These are phyloP conservation scores for Penicillium arizonense DNA, from an alignment of 495 filamentous ascomycete genomes.

Conservation along the genomic window DNA sequence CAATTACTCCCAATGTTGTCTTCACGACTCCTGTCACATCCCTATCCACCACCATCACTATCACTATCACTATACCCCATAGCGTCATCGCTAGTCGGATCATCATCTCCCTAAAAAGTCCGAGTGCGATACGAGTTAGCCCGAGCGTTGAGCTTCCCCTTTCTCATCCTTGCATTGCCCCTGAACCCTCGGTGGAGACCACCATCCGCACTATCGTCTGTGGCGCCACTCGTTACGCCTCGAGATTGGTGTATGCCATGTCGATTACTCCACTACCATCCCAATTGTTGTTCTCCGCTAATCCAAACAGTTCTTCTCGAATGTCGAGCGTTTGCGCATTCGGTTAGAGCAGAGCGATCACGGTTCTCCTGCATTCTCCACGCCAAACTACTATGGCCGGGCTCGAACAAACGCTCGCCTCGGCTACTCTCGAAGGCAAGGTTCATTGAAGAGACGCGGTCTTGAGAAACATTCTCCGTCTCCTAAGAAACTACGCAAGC, in stretches of 20 bases:
- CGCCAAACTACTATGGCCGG: slow-evolving; percentile 19
- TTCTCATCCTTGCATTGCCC: slow-evolving; percentile 6
- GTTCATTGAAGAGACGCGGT: slow-evolving; percentile 10
- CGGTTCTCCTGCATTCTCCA: slow-evolving; percentile 15
- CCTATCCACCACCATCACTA: not conserved
- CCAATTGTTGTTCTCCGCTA: slow-evolving; percentile 12
- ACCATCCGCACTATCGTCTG: slow-evolving; percentile 28
- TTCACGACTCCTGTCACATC: no score
- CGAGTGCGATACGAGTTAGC: not conserved
- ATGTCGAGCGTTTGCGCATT: slow-evolving; percentile 36
- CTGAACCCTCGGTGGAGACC: slow-evolving; percentile 21
- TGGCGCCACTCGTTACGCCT: slow-evolving; percentile 14
- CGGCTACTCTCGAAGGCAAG: slow-evolving; percentile 8
- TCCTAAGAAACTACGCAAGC: slow-evolving; percentile 31
- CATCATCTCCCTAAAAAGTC: not conserved
- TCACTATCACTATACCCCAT: slow-evolving; percentile 1
- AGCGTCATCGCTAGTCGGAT: not conserved
- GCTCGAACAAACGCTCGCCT: slow-evolving; percentile 15
- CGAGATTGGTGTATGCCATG: slow-evolving; percentile 12
- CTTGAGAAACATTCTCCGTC: slow-evolving; percentile 18
- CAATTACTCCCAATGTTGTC: not conserved
- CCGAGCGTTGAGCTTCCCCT: slow-evolving; percentile 5
- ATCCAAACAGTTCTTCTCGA: slow-evolving; percentile 40
- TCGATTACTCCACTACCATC: slow-evolving; percentile 5
- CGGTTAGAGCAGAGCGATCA: slow-evolving; percentile 31